Evolutionary conservation across 2,329 filamentous ascomycete genomes (phyloP), one percentile per base, ranked within the genome.

Genomic region (Bipolaris cookei): DNA sequence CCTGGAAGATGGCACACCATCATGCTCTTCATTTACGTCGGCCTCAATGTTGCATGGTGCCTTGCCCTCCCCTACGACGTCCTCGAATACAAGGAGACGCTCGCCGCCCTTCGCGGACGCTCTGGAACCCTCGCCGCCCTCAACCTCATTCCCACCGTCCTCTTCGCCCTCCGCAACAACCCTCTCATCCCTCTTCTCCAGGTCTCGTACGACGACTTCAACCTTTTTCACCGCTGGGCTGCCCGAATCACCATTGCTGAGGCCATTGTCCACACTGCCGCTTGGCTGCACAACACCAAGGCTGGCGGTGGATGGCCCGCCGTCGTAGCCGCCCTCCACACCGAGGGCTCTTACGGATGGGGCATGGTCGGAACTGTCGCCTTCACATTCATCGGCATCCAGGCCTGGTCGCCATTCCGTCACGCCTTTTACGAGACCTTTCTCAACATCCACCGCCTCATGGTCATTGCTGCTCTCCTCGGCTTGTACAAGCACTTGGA

Each of bases 351-450:
- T 70, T 87, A 91, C 58, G 76, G 78, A 28, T 88, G 79, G 75
- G 89, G 89, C 41, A 83, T 86, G 68, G 79, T 88, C 23, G 88
- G 83, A 43, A 78, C 77, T 14, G 74, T 85, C 46, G 83, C 85
- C 35, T 84, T 97, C 72, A 67, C 85, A 38, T 73, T 90, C 42
- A 81, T 98, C 43, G 71, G 90, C 51, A 69, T 96, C 49, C 81
- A 89, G 25, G 89, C 92, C 8, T 80, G 90, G 51, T 94, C 92
- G 2, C 89, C 92, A 0, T 73, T 99, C 49, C 88, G 95, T 59
- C 94, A 97, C 76, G 92, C 93, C 37, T 97, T 97, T 75, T 99
- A 99, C 80, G 95, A 99, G 79, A 96, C 92, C 1, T 99, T 99
- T 79, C 84, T 98, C 67, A 91, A 90, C 73, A 78, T 89, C 28